phyloP scores from a whole-genome alignment of 495 filamentous ascomycete species.

The Extremus antarcticus region DNA sequence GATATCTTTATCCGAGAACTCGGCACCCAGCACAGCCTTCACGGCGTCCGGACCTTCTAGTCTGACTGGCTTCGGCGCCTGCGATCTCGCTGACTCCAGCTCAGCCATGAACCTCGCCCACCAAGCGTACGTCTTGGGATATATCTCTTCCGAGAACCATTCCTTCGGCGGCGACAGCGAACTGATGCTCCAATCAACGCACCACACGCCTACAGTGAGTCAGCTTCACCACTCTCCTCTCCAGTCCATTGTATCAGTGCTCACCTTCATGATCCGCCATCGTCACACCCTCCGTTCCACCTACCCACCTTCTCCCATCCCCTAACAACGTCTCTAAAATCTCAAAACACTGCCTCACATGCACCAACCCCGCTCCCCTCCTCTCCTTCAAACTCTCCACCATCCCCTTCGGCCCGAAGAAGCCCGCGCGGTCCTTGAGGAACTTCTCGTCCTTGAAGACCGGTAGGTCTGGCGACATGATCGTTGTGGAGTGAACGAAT shows the following conservation, averaged over 20 bases:
- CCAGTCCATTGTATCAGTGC: background rate
- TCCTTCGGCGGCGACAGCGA: conserved; percentile 35
- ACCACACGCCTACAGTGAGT: conserved; percentile 34
- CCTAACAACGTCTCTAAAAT: conserved; percentile 45
- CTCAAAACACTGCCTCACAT: conserved; percentile 33
- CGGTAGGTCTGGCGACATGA: conserved; percentile 39
- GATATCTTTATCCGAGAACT: conserved; percentile 28
- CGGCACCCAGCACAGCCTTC: conserved; percentile 27
- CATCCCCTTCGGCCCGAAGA: conserved; percentile 28
- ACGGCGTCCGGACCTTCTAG: conserved; percentile 42
- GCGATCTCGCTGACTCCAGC: conserved; percentile 20
- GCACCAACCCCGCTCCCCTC: conserved; percentile 37
- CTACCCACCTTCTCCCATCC: conserved; percentile 47
- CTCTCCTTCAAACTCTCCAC: conserved; percentile 25
- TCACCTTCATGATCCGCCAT: conserved; percentile 49
- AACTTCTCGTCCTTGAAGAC: conserved; percentile 41
- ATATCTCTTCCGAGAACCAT: conserved; percentile 32
- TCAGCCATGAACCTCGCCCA: conserved; percentile 39
- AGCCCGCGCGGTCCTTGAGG: conserved; percentile 39
- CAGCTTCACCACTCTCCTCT: background rate
- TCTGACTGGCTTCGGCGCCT: conserved; percentile 25
- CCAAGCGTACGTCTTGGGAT: conserved; percentile 47
- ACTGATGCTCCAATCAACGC: conserved; percentile 44
- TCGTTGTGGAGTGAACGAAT: conserved; percentile 35
- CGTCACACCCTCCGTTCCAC: conserved; percentile 33